phyloP scores from a whole-genome alignment of 345 rosid genomes.

The Linum tenue region DNA sequence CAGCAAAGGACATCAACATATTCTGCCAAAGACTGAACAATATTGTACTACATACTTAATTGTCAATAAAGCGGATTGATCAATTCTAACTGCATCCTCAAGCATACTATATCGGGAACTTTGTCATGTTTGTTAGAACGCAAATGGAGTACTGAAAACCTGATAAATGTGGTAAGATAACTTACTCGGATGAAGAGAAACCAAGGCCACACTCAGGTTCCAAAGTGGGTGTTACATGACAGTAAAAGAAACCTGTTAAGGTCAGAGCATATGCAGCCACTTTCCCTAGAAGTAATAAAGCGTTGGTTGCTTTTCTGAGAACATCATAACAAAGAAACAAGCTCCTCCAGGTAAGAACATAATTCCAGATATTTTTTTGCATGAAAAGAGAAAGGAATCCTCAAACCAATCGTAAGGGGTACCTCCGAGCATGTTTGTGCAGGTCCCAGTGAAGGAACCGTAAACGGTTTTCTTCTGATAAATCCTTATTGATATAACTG shows the following conservation, averaged over 20 bases:
- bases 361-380: background rate
- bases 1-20: background rate
- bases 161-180: constrained; percentile 8
- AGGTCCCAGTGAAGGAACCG: constrained; percentile 90
- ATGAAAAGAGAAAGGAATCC: background rate
- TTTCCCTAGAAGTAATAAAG: constrained; percentile 65
- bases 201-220: constrained; percentile 37
- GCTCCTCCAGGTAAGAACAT: constrained; percentile 5
- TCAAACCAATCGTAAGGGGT: constrained; percentile 9
- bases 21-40: background rate
- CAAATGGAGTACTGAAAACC: background rate
- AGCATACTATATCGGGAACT: background rate
- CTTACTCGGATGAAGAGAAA: constrained; percentile 61
- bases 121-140: background rate
- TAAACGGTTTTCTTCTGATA: constrained; percentile 63
- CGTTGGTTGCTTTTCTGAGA: constrained; percentile 78
- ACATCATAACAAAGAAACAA: constrained; percentile 13
- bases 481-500: constrained; percentile 76
- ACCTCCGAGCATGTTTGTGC: constrained; percentile 81
- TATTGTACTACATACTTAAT: too few species aligned
- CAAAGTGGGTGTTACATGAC: constrained; percentile 60
- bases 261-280: constrained; percentile 70
- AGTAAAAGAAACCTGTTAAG: constrained; percentile 83
- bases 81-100: background rate
- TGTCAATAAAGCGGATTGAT: background rate